Conservation (phyloP, 306 rosid genomes). For the Lupinus albus region DNA sequence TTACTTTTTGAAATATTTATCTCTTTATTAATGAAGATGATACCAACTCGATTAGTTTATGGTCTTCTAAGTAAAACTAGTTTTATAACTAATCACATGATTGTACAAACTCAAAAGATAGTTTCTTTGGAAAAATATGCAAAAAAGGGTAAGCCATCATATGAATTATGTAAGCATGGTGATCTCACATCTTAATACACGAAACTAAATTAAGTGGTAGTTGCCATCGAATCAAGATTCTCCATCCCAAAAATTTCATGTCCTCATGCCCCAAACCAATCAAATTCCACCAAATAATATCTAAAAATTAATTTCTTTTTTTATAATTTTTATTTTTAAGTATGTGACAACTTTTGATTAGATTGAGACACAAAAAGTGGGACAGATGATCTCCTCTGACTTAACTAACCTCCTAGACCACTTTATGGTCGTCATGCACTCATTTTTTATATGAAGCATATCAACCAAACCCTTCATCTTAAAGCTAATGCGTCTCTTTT, state of each 20-base stretch:
- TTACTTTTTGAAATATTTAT: too few species aligned
- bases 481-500: not conserved
- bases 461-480: not conserved
- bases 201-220: not conserved
- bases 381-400: too few species aligned
- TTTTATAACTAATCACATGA: not conserved
- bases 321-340: too few species aligned
- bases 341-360: too few species aligned
- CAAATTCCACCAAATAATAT: too few species aligned
- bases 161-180: not conserved
- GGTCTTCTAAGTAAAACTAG: slow-evolving; percentile 16
- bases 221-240: too few species aligned
- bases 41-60: not conserved
- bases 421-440: slow-evolving; percentile 19
- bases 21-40: too few species aligned
- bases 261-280: too few species aligned
- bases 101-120: not conserved
- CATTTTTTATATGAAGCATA: not conserved
- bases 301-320: too few species aligned
- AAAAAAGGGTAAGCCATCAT: not conserved
- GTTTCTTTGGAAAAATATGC: not conserved
- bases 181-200: not conserved
- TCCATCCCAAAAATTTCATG: too few species aligned
- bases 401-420: slow-evolving; percentile 15
- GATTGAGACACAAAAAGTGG: too few species aligned